phyloP scores from a whole-genome alignment of 331 rosid genomes.

The Phaseolus coccineus region DNA sequence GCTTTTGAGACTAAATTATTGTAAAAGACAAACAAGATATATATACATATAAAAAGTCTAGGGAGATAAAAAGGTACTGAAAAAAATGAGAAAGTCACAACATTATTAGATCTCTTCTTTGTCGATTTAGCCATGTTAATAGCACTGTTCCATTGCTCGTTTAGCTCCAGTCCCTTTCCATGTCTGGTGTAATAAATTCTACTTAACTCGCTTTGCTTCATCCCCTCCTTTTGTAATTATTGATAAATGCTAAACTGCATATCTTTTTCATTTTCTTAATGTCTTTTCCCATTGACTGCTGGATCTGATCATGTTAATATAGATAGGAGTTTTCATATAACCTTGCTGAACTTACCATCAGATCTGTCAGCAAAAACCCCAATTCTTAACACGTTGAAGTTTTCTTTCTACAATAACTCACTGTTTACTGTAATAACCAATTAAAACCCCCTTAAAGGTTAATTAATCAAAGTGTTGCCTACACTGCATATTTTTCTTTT shows the following conservation, averaged over 20 bases:
- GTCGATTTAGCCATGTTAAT: constrained; percentile 57
- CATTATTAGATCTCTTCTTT: constrained; percentile 54
- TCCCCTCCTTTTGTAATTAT: constrained; percentile 43
- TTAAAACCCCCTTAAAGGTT: background rate
- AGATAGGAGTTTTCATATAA: background rate
- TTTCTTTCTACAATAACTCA: background rate
- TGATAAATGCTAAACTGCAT: constrained; percentile 19
- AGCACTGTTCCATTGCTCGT: constrained; percentile 53
- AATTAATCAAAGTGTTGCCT: background rate
- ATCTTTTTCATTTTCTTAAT: background rate
- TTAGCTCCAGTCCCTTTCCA: constrained; percentile 68
- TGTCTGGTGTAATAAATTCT: constrained; percentile 63
- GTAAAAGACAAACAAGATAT: constrained; percentile 52
- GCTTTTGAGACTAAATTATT: constrained; percentile 33
- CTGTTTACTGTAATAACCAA: background rate
- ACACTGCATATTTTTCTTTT: background rate
- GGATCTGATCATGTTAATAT: constrained; percentile 17
- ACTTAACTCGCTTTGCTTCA: constrained; percentile 54
- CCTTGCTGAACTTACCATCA: constrained; percentile 16
- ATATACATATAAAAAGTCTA: background rate
- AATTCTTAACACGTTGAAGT: background rate
- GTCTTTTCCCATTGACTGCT: background rate
- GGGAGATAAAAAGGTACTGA: constrained; percentile 30
- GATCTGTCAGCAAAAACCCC: background rate
- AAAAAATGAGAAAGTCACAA: constrained; percentile 39